These are phyloP conservation scores for Clarireedia hainanense DNA, from an alignment of 2,329 filamentous ascomycete species.

Conservation along the genomic window DNA sequence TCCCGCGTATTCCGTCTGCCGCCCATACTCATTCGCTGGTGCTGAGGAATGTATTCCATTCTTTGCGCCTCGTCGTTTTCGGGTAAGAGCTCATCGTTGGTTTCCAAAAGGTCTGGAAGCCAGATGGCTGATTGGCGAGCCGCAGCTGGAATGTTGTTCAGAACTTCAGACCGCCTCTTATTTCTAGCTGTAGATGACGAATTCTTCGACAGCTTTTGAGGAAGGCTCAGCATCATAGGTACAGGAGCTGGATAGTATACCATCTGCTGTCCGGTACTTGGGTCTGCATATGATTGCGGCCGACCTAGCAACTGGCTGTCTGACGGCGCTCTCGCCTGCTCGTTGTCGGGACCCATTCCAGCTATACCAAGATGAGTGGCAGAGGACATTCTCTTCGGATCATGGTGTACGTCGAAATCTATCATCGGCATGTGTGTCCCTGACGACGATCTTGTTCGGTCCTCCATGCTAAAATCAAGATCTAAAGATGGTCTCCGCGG, in stretches of 20 bases:
- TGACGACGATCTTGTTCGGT: background rate
- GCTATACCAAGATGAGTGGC: slow-evolving; percentile 21
- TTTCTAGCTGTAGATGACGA: slow-evolving; percentile 57
- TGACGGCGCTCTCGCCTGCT: slow-evolving; percentile 10
- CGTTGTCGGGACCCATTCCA: slow-evolving; percentile 17
- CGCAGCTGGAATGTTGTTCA: slow-evolving; percentile 52
- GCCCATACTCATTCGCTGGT: slow-evolving; percentile 27
- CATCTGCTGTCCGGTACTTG: slow-evolving; percentile 68
- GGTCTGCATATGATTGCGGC: slow-evolving; percentile 53
- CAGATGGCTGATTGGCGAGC: slow-evolving; percentile 32
- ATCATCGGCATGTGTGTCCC: background rate
- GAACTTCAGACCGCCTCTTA: slow-evolving; percentile 63
- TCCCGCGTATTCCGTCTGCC: slow-evolving; percentile 27
- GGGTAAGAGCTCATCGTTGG: slow-evolving; percentile 14
- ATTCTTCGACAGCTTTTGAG: slow-evolving; percentile 74
- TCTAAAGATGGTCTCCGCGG: slow-evolving; percentile 12
- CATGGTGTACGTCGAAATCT: background rate
- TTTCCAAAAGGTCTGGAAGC: slow-evolving; percentile 29
- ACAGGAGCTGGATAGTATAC: slow-evolving; percentile 94
- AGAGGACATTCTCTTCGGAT: slow-evolving; percentile 12
- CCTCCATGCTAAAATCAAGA: background rate
- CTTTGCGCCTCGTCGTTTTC: slow-evolving; percentile 20
- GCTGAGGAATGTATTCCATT: slow-evolving; percentile 28
- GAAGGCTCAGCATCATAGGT: slow-evolving; percentile 85
- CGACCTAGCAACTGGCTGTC: slow-evolving; percentile 23